Evolutionary conservation across 2,329 filamentous ascomycete species (phyloP).

Genomic region (Calonectria henricotiae): DNA sequence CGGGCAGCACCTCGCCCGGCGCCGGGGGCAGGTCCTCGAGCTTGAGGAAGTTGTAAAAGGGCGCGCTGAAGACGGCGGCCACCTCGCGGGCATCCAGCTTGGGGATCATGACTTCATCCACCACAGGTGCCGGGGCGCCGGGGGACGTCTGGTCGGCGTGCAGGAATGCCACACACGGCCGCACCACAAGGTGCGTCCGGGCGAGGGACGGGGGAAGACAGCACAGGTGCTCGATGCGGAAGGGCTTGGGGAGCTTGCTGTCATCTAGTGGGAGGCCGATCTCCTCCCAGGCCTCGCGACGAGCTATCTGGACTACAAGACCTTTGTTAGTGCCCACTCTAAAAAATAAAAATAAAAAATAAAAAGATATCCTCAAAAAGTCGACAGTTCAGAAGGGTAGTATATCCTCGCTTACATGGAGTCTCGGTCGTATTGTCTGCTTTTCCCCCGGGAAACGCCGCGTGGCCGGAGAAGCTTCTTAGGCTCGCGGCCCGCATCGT

Average conservation of each 20-base stretch:
- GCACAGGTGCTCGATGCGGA: slow-evolving; percentile 90
- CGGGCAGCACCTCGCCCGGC: slow-evolving; percentile 60
- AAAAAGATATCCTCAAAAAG: too few species aligned
- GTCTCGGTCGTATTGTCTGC: slow-evolving; percentile 73
- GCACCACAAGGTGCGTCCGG: slow-evolving; percentile 81
- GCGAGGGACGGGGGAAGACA: slow-evolving; percentile 84
- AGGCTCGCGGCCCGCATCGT: slow-evolving; percentile 78
- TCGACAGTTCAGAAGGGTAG: too few species aligned
- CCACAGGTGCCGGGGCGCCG: slow-evolving; percentile 60
- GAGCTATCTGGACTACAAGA: slow-evolving; percentile 81
- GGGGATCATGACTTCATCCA: slow-evolving; percentile 83
- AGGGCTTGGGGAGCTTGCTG: slow-evolving; percentile 79
- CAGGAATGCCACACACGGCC: slow-evolving; percentile 85
- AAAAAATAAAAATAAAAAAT: neutral
- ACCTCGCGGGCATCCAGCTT: slow-evolving; percentile 91
- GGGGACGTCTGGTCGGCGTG: slow-evolving; percentile 70
- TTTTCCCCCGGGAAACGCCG: slow-evolving; percentile 88
- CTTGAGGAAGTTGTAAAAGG: slow-evolving; percentile 86
- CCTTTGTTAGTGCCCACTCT: slow-evolving; percentile 22
- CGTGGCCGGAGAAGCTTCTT: slow-evolving; percentile 85
- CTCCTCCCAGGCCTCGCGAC: slow-evolving; percentile 93
- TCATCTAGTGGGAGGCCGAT: slow-evolving; percentile 88
- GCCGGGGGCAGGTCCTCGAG: slow-evolving; percentile 69
- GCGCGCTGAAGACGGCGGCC: slow-evolving; percentile 92
- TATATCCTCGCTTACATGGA: slow-evolving; percentile 66